Evolutionary conservation across 2,329 filamentous ascomycete genomes (phyloP), one percentile per base, ranked within the genome.

Genomic region (Paraphaeosphaeria minitans): DNA sequence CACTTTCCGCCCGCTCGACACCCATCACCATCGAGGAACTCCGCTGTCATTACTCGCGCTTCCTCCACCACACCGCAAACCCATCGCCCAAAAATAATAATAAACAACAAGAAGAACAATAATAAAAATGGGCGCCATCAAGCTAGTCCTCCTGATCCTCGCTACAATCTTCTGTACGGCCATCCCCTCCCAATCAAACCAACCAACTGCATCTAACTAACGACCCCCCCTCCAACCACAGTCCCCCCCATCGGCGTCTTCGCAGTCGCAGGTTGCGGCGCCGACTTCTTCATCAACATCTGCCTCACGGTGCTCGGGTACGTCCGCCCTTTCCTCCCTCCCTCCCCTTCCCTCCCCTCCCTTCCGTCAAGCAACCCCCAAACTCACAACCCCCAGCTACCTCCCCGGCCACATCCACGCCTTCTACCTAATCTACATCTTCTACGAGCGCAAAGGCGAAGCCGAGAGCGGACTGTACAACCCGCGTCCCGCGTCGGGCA

Each of bases 341-440:
- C 2, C 33, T 21, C 10, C 45, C 42, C 58, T 43, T 10, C 12
- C 2, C 33, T 21, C 10, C 45, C 42, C 58, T 43, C 12, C 12
- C 6, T 33, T 56, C 39, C 53, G 29, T 10, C 21, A 12, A 35
- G 24, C 46, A 12, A 19, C 55, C 29, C 46, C 59, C 43, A 56
- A 29, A n/a, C 8, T 31, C 3, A 53, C 31, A 21, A 21, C 2
- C 2, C 6, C 1, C 59, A 87, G 86, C n/a, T 91, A 89, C 75
- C 77, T 95, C 52, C 91, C 91, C 0, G 92, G 91, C 8, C 88
- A 92, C 66, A 85, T 94, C 54, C 78, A 93, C 73, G 90, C 90
- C 45, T 93, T 93, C 76, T 95, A 93, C 74, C 66, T 92, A 61
- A 87, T 93, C 77, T 96, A 93, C 74, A 82, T 96, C 62, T 96